These are phyloP conservation scores for Melaleuca quinquenervia DNA, from an alignment of 345 rosid genomes.

Conservation along the genomic window DNA sequence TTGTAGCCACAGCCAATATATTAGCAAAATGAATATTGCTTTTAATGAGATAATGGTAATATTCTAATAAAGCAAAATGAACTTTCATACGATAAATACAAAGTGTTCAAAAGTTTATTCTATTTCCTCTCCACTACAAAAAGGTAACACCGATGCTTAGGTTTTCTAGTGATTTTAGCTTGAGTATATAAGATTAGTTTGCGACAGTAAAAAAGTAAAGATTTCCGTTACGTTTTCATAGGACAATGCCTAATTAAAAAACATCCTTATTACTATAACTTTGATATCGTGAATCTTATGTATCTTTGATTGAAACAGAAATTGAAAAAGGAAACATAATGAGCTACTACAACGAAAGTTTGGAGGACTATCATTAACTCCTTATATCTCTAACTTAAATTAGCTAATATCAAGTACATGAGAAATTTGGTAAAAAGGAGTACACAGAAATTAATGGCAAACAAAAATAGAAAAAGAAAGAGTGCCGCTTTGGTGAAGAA, in stretches of 20 bases:
- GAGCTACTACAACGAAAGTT: background rate
- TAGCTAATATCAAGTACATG: background rate
- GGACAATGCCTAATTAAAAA: background rate
- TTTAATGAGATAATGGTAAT: background rate
- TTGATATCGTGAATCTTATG: background rate
- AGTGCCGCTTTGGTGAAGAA: background rate
- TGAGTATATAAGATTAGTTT: background rate
- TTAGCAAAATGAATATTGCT: no score
- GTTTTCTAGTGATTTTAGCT: background rate
- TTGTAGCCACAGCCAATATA: no score
- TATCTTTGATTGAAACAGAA: background rate
- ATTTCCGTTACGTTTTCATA: background rate
- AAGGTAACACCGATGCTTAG: background rate
- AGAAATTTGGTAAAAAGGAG: background rate
- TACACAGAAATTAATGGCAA: background rate
- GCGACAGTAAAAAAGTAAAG: background rate
- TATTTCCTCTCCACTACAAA: background rate
- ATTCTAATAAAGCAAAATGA: no score
- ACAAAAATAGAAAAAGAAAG: background rate
- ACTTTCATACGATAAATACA: background rate
- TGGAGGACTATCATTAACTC: background rate
- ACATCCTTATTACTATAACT: background rate
- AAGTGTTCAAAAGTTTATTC: background rate
- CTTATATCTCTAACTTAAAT: background rate
- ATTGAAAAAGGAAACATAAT: background rate